Conservation (phyloP, 2,329 filamentous ascomycete species). For the Stagonosporopsis vannaccii region DNA sequence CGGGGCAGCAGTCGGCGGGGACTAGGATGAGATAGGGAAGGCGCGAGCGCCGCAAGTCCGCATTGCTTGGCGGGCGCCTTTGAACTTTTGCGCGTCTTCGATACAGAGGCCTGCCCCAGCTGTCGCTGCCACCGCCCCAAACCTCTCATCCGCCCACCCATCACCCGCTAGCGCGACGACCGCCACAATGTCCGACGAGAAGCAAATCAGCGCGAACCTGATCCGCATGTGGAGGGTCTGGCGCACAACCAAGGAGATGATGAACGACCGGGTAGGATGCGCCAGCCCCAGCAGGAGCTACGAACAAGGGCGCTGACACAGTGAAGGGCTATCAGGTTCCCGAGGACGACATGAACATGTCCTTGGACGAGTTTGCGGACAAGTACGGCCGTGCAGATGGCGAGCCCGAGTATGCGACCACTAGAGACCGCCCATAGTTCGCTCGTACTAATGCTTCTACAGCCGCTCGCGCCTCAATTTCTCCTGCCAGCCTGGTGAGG, state of each 20-base stretch:
- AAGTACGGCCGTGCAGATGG: constrained; percentile 78
- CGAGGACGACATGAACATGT: constrained; percentile 86
- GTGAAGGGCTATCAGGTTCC: constrained; percentile 88
- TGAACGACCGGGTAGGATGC: constrained; percentile 78
- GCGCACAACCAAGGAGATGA: constrained; percentile 95
- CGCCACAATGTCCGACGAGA: constrained; percentile 40
- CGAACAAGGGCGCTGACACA: constrained; percentile 27
- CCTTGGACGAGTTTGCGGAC: constrained; percentile 78
- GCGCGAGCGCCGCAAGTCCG: constrained; percentile 7
- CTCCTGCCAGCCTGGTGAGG: constrained; percentile 81
- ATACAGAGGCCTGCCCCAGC: constrained; percentile 20
- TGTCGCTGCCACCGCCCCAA: constrained; percentile 10
- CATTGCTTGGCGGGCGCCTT: constrained; percentile 5
- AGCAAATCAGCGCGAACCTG: constrained; percentile 29
- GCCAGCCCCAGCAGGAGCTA: constrained; percentile 23
- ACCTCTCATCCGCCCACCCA: constrained; percentile 17
- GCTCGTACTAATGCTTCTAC: constrained; percentile 25
- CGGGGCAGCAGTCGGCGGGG: constrained; percentile 36
- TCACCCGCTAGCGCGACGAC: constrained; percentile 9
- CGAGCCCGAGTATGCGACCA: constrained; percentile 71
- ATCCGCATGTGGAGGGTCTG: constrained; percentile 89
- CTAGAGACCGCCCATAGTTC: constrained; percentile 2
- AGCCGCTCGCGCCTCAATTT: constrained; percentile 88
- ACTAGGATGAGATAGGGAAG: constrained; percentile 24
- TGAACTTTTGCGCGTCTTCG: constrained; percentile 43